Evolutionary conservation across 2,329 filamentous ascomycete species (phyloP).

Genomic region (Fusarium sp.): DNA sequence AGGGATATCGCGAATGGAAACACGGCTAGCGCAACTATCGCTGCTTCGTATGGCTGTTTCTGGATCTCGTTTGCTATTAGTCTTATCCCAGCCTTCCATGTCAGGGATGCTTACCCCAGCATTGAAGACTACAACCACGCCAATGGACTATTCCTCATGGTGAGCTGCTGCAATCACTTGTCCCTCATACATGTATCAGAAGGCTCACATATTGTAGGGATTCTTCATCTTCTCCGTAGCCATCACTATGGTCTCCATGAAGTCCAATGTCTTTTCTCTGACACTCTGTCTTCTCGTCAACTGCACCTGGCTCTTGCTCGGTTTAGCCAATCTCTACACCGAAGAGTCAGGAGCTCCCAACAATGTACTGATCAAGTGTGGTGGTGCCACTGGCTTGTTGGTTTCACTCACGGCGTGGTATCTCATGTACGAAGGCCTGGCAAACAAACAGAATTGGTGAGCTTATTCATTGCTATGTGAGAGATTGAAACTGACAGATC

Average conservation of each 20-base stretch:
- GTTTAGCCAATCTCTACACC: constrained; percentile 4
- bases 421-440: constrained; percentile 16
- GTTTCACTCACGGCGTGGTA: constrained; percentile 13
- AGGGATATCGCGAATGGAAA: constrained; percentile 17
- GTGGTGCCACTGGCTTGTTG: constrained; percentile 8
- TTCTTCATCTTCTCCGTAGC: constrained; percentile 20
- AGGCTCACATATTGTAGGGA: neutral
- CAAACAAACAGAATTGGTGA: constrained; percentile 14
- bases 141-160: constrained; percentile 11
- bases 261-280: constrained; percentile 18
- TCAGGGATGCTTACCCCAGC: constrained; percentile 8
- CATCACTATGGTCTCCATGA: constrained; percentile 6
- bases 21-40: constrained; percentile 12
- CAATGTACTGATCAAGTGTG: constrained; percentile 4
- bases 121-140: constrained; percentile 12
- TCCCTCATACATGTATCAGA: rapidly evolving
- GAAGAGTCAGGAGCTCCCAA: constrained; percentile 4
- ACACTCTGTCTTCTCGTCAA: constrained; percentile 11
- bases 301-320: constrained; percentile 12
- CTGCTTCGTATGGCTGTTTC: constrained; percentile 17
- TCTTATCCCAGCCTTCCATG: constrained; percentile 9
- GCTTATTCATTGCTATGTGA: rapidly evolving
- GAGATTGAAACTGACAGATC: neutral
- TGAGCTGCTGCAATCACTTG: rapidly evolving
- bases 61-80: constrained; percentile 20